Percentiles rank a stretch among this genome's conserved stretches.
These are phyloP conservation scores for Debaryomycetaceae sp. DNA, from an alignment of 1,139 yeast species.

Conservation along the genomic window DNA sequence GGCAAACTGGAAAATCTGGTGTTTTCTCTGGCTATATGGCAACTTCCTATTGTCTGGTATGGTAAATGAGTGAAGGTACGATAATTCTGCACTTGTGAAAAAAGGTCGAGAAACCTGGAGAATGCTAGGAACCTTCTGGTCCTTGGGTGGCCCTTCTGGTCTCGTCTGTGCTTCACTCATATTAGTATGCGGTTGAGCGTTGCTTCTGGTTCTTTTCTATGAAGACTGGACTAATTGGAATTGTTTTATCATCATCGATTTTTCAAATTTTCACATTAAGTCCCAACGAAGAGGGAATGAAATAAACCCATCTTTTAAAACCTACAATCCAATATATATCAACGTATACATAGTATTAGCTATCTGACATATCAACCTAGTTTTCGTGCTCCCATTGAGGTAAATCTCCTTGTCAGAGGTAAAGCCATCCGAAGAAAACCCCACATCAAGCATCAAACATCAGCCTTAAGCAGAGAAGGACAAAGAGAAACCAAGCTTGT, in stretches of 20 bases:
- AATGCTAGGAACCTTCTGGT: conserved; percentile 15
- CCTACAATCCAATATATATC: not conserved
- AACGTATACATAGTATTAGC: not conserved
- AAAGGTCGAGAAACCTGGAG: conserved; percentile 63
- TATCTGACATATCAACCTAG: not conserved
- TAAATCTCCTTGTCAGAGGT: not conserved
- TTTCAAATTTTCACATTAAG: not conserved
- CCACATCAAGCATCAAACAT: not conserved
- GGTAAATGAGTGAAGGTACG: conserved; percentile 48
- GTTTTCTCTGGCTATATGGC: conserved; percentile 48
- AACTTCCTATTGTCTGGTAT: conserved; percentile 48
- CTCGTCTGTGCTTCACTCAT: not conserved
- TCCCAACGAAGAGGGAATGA: not conserved
- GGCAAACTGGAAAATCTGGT: conserved; percentile 52
- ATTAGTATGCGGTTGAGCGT: not conserved
- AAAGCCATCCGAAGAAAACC: not conserved
- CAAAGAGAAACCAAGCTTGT: conserved; percentile 94
- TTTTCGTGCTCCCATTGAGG: not conserved
- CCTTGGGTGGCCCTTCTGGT: not conserved
- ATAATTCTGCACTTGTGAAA: conserved; percentile 54
- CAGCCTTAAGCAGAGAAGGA: conserved; percentile 74
- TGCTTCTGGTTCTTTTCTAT: not conserved
- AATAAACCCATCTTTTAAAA: not conserved
- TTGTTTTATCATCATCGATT: too few relatives aligned
- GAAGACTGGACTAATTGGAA: not conserved